Percentiles rank a stretch among this genome's conserved stretches.
Conservation (phyloP, 192 early-diverging fungal species). For the Physocladia obscura region DNA sequence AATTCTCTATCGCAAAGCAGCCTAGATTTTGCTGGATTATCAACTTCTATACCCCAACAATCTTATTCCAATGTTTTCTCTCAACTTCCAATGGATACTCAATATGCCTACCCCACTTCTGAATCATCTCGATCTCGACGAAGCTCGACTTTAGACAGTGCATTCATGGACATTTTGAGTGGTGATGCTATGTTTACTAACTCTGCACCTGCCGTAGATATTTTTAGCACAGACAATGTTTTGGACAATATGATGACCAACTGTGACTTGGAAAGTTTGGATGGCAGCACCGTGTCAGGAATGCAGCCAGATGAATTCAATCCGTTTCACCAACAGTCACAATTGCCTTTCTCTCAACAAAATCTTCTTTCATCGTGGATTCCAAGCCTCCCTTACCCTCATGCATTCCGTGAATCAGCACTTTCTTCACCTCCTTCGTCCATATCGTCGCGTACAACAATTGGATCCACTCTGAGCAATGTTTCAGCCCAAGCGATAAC, state of each 20-base stretch:
- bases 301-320: no score
- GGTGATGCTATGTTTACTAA: background rate
- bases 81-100: no score
- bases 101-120: background rate
- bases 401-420: background rate
- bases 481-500: background rate
- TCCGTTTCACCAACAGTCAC: background rate
- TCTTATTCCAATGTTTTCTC: no score
- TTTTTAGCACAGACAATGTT: background rate
- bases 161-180: background rate
- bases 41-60: no score
- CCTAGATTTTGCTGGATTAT: background rate
- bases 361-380: conserved; percentile 5
- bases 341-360: background rate
- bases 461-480: conserved; percentile 11
- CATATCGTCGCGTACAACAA: conserved; percentile 10
- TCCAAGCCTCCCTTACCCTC: background rate
- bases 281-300: conserved; percentile 10
- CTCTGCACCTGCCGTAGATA: background rate
- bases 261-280: conserved; percentile 18
- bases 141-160: background rate
- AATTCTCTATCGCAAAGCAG: background rate
- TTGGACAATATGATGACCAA: conserved; percentile 22
- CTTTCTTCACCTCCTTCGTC: conserved; percentile 21
- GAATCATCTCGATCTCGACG: background rate